phyloP scores from a whole-genome alignment of 2,329 filamentous ascomycete genomes.

The Aspergillus carbonarius region DNA sequence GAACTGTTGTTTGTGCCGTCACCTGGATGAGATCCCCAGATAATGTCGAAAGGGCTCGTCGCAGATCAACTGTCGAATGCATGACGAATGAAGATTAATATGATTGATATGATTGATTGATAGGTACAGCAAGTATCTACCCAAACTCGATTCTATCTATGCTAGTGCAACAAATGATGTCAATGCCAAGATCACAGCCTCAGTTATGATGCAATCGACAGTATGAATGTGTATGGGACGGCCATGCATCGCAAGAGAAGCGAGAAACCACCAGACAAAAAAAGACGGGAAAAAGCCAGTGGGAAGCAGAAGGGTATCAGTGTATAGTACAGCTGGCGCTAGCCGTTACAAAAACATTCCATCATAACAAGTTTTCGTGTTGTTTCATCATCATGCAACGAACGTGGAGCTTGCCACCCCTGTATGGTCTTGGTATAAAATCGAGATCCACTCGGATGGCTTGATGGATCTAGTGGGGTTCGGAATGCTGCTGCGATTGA shows the following conservation, averaged over 20 bases:
- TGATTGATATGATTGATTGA: not conserved
- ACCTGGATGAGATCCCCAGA: not conserved
- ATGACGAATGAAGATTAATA: not conserved
- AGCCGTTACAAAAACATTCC: conserved; percentile 1
- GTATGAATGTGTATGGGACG: not conserved
- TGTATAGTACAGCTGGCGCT: not conserved
- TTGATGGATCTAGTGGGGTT: not conserved
- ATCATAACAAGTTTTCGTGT: not conserved
- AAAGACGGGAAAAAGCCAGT: not conserved
- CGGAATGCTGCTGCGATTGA: too few relatives aligned
- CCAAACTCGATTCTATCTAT: not conserved
- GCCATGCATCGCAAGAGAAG: not conserved
- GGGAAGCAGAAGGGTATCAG: conserved; percentile 2
- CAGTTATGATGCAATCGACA: not conserved
- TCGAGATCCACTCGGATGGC: not conserved
- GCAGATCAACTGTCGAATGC: not conserved
- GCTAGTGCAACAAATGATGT: not conserved
- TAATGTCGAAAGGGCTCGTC: not conserved
- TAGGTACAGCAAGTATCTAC: not conserved
- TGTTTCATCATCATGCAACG: not conserved
- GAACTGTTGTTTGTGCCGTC: too few relatives aligned
- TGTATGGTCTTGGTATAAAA: not conserved
- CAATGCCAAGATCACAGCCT: not conserved
- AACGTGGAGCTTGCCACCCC: not conserved
- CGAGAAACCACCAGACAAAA: not conserved